phyloP scores from a whole-genome alignment of 2,329 filamentous ascomycete species.

The Aspergillus brasiliensis region DNA sequence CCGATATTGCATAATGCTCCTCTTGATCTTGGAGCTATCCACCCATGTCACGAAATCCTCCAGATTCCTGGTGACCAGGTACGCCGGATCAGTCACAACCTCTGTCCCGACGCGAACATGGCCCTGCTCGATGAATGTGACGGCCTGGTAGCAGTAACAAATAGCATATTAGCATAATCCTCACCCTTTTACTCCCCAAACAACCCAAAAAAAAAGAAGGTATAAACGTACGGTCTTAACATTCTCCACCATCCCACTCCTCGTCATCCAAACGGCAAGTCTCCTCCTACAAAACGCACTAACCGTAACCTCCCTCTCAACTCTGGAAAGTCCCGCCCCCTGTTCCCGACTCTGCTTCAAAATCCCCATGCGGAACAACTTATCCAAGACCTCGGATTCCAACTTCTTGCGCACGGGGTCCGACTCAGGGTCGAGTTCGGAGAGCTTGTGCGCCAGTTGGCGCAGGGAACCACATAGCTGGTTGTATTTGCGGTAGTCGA shows the following conservation, averaged over 20 bases:
- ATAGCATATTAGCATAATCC: conserved; percentile 11
- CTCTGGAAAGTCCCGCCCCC: conserved; percentile 66
- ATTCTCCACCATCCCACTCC: conserved; percentile 87
- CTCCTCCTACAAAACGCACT: conserved; percentile 82
- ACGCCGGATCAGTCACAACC: conserved; percentile 85
- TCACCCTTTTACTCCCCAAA: no score
- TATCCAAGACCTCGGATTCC: conserved; percentile 84
- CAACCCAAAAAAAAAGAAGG: conserved; percentile 11
- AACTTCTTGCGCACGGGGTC: conserved; percentile 79
- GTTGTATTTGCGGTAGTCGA: conserved; percentile 75
- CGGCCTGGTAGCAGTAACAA: no score
- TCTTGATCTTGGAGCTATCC: conserved; percentile 94
- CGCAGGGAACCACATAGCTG: conserved; percentile 76
- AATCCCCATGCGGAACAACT: conserved; percentile 90
- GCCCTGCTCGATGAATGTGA: conserved; percentile 87
- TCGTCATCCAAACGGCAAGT: conserved; percentile 86
- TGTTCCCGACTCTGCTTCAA: conserved; percentile 74
- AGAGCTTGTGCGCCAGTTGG: conserved; percentile 85
- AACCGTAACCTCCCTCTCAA: conserved; percentile 88
- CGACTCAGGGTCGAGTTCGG: conserved; percentile 74
- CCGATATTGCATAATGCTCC: conserved; percentile 90
- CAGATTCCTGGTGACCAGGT: conserved; percentile 82
- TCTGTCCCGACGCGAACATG: conserved; percentile 91
- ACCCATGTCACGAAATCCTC: conserved; percentile 98
- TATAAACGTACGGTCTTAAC: conserved; percentile 67